A percentile compares a stretch with the other conserved stretches of the same genome.
Conservation (phyloP, 768 basidiomycete genomes). For the Exsudoporus frostii region DNA sequence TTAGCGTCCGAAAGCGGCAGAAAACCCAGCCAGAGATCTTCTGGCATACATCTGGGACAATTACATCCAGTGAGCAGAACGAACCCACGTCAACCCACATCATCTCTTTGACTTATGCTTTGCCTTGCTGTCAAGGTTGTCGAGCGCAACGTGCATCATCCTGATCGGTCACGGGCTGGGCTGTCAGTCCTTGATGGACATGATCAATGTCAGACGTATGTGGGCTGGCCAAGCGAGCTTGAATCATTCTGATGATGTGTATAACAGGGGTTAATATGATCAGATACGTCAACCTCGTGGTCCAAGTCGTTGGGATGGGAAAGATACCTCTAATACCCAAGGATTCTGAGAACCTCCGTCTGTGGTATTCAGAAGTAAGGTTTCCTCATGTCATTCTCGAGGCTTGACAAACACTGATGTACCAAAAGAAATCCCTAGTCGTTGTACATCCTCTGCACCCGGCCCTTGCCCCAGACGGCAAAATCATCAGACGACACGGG, state of each 20-base stretch:
- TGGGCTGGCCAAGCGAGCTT: not conserved
- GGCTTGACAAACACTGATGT: slow-evolving; percentile 5
- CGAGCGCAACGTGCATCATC: slow-evolving; percentile 67
- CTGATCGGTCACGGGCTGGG: slow-evolving; percentile 88
- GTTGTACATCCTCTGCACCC: slow-evolving; percentile 65
- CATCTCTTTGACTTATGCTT: not conserved
- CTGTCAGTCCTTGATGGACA: slow-evolving; percentile 68
- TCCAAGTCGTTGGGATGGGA: slow-evolving; percentile 75
- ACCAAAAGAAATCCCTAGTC: slow-evolving; percentile 66
- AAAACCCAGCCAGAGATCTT: slow-evolving; percentile 53
- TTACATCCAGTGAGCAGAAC: slow-evolving; percentile 74
- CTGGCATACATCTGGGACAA: slow-evolving; percentile 94
- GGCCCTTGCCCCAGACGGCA: slow-evolving; percentile 38
- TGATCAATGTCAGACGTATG: slow-evolving; percentile 71
- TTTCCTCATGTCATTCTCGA: slow-evolving; percentile 10
- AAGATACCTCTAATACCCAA: slow-evolving; percentile 53
- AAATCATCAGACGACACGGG: slow-evolving; percentile 59
- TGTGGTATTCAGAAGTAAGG: slow-evolving; percentile 71
- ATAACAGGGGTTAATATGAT: slow-evolving; percentile 49
- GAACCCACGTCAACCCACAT: not conserved
- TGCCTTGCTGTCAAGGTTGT: slow-evolving; percentile 47
- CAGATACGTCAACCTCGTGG: slow-evolving; percentile 62
- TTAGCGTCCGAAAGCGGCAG: slow-evolving; percentile 41
- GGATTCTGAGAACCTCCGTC: slow-evolving; percentile 51
- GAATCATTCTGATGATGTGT: not conserved